phyloP scores from a whole-genome alignment of 345 rosid species.

The Pseudoturritis turrita region DNA sequence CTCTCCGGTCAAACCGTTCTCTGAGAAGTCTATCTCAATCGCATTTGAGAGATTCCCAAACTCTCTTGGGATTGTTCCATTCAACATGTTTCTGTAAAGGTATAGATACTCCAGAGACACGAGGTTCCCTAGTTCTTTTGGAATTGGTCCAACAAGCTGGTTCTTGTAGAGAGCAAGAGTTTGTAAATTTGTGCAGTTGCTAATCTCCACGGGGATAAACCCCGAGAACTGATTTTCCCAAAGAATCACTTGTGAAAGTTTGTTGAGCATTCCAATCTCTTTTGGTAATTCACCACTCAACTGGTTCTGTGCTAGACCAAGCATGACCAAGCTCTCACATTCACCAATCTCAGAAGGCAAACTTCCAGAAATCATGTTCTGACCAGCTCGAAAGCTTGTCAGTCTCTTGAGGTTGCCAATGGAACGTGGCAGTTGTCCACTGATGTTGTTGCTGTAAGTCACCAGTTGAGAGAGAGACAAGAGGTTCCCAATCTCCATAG shows the following conservation, averaged over 20 bases:
- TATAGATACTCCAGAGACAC: slow-evolving; percentile 42
- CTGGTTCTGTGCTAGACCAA: slow-evolving; percentile 86
- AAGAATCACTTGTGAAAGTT: slow-evolving; percentile 57
- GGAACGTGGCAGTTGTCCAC: slow-evolving; percentile 61
- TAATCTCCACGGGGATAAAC: slow-evolving; percentile 58
- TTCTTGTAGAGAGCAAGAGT: slow-evolving; percentile 77
- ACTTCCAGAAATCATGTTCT: slow-evolving; percentile 80
- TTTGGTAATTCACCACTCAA: slow-evolving; percentile 58
- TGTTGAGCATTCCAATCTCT: slow-evolving; percentile 66
- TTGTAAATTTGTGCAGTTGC: slow-evolving; percentile 57
- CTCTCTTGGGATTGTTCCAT: slow-evolving; percentile 75
- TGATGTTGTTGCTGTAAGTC: slow-evolving; percentile 68
- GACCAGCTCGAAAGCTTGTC: slow-evolving; percentile 65
- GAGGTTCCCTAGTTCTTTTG: slow-evolving; percentile 58
- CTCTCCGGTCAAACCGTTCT: slow-evolving; percentile 62
- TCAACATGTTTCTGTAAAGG: slow-evolving; percentile 64
- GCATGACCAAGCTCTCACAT: slow-evolving; percentile 56
- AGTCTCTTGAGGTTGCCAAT: slow-evolving; percentile 60
- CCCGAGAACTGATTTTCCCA: slow-evolving; percentile 80
- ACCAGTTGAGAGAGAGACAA: slow-evolving; percentile 53
- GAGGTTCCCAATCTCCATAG: slow-evolving; percentile 63
- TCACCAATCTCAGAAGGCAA: slow-evolving; percentile 68
- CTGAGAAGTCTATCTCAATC: slow-evolving; percentile 75
- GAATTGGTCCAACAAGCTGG: slow-evolving; percentile 64
- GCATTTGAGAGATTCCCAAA: slow-evolving; percentile 72